phyloP scores from a whole-genome alignment of 106 monocot species.

The Posidonia australis region DNA sequence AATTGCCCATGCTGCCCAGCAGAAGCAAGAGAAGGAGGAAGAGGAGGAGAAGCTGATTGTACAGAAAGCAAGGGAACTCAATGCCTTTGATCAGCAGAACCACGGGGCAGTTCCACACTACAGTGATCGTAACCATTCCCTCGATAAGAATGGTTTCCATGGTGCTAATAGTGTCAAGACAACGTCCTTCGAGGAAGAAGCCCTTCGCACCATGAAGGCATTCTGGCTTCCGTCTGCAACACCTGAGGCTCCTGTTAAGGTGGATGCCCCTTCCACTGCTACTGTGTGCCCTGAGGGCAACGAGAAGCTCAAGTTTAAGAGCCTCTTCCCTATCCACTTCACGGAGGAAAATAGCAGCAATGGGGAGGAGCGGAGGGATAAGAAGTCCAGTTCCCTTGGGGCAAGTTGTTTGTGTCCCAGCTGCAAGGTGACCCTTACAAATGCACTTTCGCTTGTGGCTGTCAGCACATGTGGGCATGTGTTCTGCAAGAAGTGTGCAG shows the following conservation, averaged over 20 bases:
- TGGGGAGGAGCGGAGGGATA: slow-evolving; percentile 6
- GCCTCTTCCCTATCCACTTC: slow-evolving; percentile 61
- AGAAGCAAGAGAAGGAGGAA: slow-evolving; percentile 70
- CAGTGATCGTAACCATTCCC: slow-evolving; percentile 26
- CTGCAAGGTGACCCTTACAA: slow-evolving; percentile 83
- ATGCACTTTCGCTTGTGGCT: slow-evolving; percentile 63
- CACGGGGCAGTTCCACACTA: slow-evolving; percentile 80
- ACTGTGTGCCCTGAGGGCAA: slow-evolving; percentile 87
- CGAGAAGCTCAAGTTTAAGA: slow-evolving; percentile 85
- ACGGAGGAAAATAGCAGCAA: slow-evolving; percentile 33
- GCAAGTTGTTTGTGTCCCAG: slow-evolving; percentile 69
- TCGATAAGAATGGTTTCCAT: slow-evolving; percentile 59
- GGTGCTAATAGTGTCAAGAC: slow-evolving; percentile 94
- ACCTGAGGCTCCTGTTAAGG: slow-evolving; percentile 63
- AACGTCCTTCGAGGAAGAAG: slow-evolving; percentile 94
- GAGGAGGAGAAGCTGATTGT: slow-evolving; percentile 51
- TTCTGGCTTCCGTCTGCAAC: slow-evolving; percentile 99
- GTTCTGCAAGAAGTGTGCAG: slow-evolving; percentile 85
- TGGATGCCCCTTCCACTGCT: slow-evolving; percentile 50
- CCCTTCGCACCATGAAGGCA: slow-evolving; percentile 94
- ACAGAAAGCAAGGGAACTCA: slow-evolving; percentile 61
- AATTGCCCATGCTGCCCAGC: slow-evolving; percentile 59
- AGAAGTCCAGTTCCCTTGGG: slow-evolving; percentile 26
- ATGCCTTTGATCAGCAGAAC: slow-evolving; percentile 90
- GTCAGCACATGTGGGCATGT: slow-evolving; percentile 88